Evolutionary conservation across 1,284 basidiomycete genomes (phyloP).

Genomic region (Phlebopus sp.): DNA sequence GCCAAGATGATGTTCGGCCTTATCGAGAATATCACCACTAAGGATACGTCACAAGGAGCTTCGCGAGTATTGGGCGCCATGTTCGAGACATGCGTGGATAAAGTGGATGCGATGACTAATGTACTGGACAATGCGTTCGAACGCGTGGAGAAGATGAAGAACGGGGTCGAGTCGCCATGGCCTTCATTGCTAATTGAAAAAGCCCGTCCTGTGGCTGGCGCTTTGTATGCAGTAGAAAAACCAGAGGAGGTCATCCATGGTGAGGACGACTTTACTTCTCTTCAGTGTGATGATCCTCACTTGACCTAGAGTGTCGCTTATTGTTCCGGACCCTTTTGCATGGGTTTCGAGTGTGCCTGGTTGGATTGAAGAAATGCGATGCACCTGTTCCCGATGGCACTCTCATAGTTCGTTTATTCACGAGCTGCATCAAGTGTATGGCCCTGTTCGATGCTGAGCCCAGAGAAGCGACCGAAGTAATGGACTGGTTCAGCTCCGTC

Average conservation of each 20-base stretch:
- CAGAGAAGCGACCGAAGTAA: slow-evolving; percentile 82
- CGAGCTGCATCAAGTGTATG: slow-evolving; percentile 83
- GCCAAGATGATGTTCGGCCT: slow-evolving; percentile 93
- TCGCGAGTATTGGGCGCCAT: slow-evolving; percentile 70
- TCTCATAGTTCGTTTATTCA: slow-evolving; percentile 84
- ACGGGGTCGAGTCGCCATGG: slow-evolving; percentile 39
- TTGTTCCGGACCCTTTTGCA: slow-evolving; percentile 90
- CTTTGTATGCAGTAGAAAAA: slow-evolving; percentile 73
- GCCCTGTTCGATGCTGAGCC: slow-evolving; percentile 82
- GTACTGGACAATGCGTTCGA: slow-evolving; percentile 60
- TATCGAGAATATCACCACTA: slow-evolving; percentile 78
- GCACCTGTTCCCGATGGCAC: slow-evolving; percentile 83
- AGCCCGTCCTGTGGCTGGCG: slow-evolving; percentile 72
- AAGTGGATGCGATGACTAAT: slow-evolving; percentile 78
- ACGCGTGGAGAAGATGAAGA: slow-evolving; percentile 49
- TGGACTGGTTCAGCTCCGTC: slow-evolving; percentile 83
- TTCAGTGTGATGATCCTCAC: slow-evolving; percentile 11
- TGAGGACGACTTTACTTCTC: slow-evolving; percentile 31
- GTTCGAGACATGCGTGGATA: slow-evolving; percentile 80
- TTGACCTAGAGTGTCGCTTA: slow-evolving; percentile 69
- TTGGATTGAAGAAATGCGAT: slow-evolving; percentile 78
- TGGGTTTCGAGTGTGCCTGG: slow-evolving; percentile 84
- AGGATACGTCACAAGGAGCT: slow-evolving; percentile 69
- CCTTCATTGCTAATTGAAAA: slow-evolving; percentile 71
- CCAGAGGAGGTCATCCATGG: slow-evolving; percentile 73